phyloP scores from a whole-genome alignment of 2,329 filamentous ascomycete species.

The Catunica adiposa region DNA sequence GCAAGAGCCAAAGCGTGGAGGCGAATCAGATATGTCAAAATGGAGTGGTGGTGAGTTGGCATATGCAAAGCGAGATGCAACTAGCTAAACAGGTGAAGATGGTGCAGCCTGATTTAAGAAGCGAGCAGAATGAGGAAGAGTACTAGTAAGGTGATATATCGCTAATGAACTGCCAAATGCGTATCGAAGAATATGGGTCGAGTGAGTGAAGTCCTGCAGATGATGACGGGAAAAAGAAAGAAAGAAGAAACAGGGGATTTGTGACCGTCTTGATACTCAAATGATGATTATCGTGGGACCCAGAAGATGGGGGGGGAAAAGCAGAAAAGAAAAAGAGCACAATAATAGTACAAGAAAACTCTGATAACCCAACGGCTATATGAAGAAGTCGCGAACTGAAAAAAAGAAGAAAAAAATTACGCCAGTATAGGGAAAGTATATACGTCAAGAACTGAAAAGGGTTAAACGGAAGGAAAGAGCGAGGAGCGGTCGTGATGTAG shows the following conservation, averaged over 20 bases:
- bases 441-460: not conserved
- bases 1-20: not conserved
- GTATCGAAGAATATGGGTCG: no score
- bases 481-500: not conserved
- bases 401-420: not conserved
- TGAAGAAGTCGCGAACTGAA: not conserved
- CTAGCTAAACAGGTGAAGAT: not conserved
- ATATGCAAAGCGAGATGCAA: not conserved
- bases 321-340: not conserved
- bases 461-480: conserved; percentile 1
- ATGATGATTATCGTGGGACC: not conserved
- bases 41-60: not conserved
- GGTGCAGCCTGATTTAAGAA: not conserved
- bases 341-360: not conserved
- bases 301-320: not conserved
- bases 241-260: not conserved
- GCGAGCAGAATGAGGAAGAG: not conserved
- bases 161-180: not conserved
- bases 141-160: not conserved
- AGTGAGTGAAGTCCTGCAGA: not conserved
- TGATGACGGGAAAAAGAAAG: not conserved
- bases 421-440: not conserved
- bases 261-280: no score
- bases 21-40: not conserved
- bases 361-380: not conserved